Evolutionary conservation across 805 yeast genomes (phyloP).

Genomic region (Sugiyamaella lignohabitans): DNA sequence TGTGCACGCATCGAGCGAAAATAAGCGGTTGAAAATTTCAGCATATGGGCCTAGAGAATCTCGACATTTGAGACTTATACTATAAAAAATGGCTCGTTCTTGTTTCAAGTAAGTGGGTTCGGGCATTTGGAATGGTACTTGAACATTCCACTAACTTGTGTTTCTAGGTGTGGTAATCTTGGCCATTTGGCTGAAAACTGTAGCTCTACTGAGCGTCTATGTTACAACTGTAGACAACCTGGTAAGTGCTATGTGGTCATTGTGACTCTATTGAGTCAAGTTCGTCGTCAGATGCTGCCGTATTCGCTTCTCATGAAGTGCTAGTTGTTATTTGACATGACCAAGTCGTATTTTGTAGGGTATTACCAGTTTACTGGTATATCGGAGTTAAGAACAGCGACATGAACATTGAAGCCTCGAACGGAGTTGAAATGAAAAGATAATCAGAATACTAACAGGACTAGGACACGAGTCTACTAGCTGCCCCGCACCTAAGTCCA

Average conservation of each 20-base stretch:
- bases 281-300: too few relatives aligned
- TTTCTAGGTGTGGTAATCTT: constrained; percentile 62
- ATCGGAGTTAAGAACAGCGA: too few relatives aligned
- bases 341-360: too few relatives aligned
- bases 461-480: constrained; percentile 73
- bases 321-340: too few relatives aligned
- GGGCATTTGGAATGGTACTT: not conserved
- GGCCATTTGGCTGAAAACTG: constrained; percentile 90
- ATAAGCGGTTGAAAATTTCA: not conserved
- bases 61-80: not conserved
- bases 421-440: too few relatives aligned
- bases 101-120: constrained; percentile 11
- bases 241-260: constrained; percentile 28
- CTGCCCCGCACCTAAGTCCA: constrained; percentile 81
- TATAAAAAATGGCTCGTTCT: constrained; percentile 7
- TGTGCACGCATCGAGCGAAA: too few relatives aligned
- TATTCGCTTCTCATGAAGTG: too few relatives aligned
- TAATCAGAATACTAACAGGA: too few relatives aligned
- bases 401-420: not conserved
- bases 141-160: constrained; percentile 38
- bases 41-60: not conserved
- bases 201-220: constrained; percentile 71
- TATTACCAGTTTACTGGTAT: too few relatives aligned
- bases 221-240: constrained; percentile 88
- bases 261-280: not conserved